Base-by-base conservation (phyloP, 1,284 basidiomycete species). In the Naganishia albida region DNA sequence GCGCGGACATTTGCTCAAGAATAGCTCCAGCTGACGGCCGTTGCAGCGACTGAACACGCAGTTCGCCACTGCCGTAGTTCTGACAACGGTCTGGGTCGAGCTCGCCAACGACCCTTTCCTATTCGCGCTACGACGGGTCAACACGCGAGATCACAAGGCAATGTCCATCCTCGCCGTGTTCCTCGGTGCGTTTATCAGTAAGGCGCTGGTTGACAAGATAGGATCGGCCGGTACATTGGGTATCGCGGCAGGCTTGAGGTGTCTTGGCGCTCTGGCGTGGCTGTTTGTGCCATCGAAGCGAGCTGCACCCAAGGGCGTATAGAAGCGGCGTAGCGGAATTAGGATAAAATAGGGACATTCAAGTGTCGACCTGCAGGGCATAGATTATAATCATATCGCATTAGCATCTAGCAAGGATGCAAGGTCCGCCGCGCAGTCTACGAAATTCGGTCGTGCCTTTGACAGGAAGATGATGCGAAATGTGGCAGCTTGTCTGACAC, bases 1-100 rank as follows among this genome's bases (percentile, higher is more conserved):
- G 4, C 18, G 15, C 81, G 87, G 54, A 62, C 52, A 60, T 64
- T 25, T 28, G 48, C 54, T 65, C 28, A n/a, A 46, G 25, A 46
- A 18, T 18, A 38, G 23, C 59, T 39, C 1, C 34, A 55, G 30
- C 54, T 64, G 46, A 60, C 62, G 4, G 25, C 28, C n/a, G 38
- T 4, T 7, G 30, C 55, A 75, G 74, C 75, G 78, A 43, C 76
- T 91, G 63, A 90, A 87, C 70, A 87, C 86, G 13, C 87, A 89
- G 69, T 90, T 91, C 77, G 85, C 85, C 49, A 91, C 88, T 18
- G 63, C 51, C 71, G 71, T 72, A 48, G 72, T 77, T n/a, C 81
- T 90, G 23, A 91, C 88, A 7, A 90, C 89, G 8, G 86, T 90
- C 23, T 93, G 90, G 90, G 89, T 90, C 64, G 89, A 93, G 76